Base-by-base conservation (phyloP, 768 basidiomycete species). In the Macrolepiota fuliginosa region DNA sequence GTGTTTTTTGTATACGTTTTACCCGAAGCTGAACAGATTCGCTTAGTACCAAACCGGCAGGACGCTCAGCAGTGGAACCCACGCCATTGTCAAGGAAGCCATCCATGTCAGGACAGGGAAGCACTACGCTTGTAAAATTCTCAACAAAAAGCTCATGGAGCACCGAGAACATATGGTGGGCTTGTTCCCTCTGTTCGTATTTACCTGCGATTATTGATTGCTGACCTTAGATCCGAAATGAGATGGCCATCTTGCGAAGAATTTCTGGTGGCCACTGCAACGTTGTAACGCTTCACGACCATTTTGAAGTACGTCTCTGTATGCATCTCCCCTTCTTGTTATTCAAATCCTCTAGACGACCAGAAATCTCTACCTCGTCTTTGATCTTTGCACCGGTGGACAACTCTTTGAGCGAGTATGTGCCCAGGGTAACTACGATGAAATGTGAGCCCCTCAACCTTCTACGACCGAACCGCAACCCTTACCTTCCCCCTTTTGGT, bases 61-160 rank as follows among this genome's bases (percentile, higher is more conserved):
- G 73, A 92, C 90, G 4, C 86, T 90, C 40, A 92, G 92, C 25
- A 94, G 91, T 69, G 95, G 95, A 52, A 97, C 95, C 47, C 97
- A 97, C 70, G 93, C 93, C 63, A 93, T 95, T 72, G 93, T 94
- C 52, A 94, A 94, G 76, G 94, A 97, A 79, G 95, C 95, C 50
- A 91, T 96, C 24, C 94, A 96, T 70, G 89, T 96, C 78, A 88
- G 90, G 78, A 94, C 94, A 1, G 80, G 80, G 62, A 85, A 97
- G 74, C 96, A 96, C 77, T 98, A 90, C 80, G 97, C 96, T 19
- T 98, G 96, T 85, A 99, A 99, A 76, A 96, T 98, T 69, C 94
- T 98, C 78, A 98, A 96, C 86, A 98, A 98, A 83, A 94, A 96
- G 70, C 86, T 97, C 61, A 97, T 97, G 95, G 92, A 96, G 72